Percentiles rank a stretch among this genome's conserved stretches.
Evolutionary conservation across 2,329 filamentous ascomycete genomes (phyloP).

Genomic region (Bisporella sp.): DNA sequence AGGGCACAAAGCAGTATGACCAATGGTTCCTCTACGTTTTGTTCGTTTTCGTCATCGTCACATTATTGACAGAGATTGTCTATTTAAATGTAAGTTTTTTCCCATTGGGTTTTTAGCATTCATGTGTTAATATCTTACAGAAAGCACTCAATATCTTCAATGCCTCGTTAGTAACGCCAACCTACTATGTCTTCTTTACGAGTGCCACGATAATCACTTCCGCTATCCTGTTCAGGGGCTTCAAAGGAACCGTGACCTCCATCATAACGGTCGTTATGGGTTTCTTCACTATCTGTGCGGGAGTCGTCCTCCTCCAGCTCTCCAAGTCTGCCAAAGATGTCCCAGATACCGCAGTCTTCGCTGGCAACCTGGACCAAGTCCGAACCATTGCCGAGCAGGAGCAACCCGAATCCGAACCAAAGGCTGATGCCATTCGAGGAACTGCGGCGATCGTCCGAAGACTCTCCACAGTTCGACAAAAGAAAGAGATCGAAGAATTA

Average conservation of each 20-base stretch:
- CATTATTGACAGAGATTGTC: constrained; percentile 86
- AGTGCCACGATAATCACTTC: constrained; percentile 93
- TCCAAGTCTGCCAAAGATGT: constrained; percentile 98
- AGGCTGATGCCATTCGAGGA: constrained; percentile 91
- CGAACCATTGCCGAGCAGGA: constrained; percentile 92
- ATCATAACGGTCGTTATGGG: constrained; percentile 90
- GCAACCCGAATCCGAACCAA: constrained; percentile 92
- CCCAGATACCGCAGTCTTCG: constrained; percentile 85
- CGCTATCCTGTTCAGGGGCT: constrained; percentile 84
- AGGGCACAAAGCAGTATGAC: constrained; percentile 83
- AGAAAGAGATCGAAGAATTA: constrained; percentile 74
- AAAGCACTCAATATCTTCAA: constrained; percentile 99
- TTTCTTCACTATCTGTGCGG: constrained; percentile 88
- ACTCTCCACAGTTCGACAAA: constrained; percentile 67
- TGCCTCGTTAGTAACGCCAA: constrained; percentile 91
- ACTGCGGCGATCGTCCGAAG: constrained; percentile 80
- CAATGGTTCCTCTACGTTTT: constrained; percentile 96
- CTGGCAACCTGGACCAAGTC: constrained; percentile 88
- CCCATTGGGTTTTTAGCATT: not conserved
- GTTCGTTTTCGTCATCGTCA: constrained; percentile 83
- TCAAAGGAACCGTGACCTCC: constrained; percentile 74
- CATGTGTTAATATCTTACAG: constrained; percentile 38
- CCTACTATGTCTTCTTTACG: constrained; percentile 98
- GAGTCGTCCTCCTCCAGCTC: constrained; percentile 88
- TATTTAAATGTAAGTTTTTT: constrained; percentile 76